Evolutionary conservation across 805 yeast genomes (phyloP), one percentile per base, ranked within the genome.

Genomic region (Metschnikowia bowlesiae): DNA sequence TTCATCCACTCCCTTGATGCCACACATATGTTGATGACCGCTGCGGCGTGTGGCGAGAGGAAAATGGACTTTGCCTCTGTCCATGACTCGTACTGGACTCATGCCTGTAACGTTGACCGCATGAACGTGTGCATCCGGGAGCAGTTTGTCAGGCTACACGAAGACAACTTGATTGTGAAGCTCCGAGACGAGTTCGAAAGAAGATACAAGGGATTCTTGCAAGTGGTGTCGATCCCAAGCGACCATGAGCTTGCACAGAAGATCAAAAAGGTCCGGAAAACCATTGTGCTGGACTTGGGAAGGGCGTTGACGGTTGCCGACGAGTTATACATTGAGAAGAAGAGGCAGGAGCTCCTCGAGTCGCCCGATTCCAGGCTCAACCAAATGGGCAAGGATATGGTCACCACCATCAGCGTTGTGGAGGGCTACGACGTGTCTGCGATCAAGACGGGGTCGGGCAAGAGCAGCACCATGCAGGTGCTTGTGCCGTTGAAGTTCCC

Each of bases 41-140:
- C 97, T 0, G 74, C 81, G 46, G 82, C 82, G 26, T 89, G 97
- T 66, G 82, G 85, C 4, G 76, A 83, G 39, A 63, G 64, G 1
- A 82, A 80, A 0, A 68, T 94, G 45, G 74, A 82, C 10, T 92
- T 94, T 75, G 97, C 98, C 0, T 83, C 98, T 0, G 99, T 92
- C 26, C 99, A 92, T 68, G 99, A 92, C 66, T 92, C 98, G 0
- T 92, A 88, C 66, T 92, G 99, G 99, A 90, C 98, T 0, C 98
- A 94, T 65, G 97, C 99, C 1, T 72, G 81, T 45, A 92, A 88
- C 64, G 83, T 92, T 39, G 84, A 83, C 52, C 63, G 62, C 3
- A 84, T 92, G 94, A 89, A 84, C 66, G 61, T 59, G 11, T 71
- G 79, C 41, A 71, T 94, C 55, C 79, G 99, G 62, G 84, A 86